Evolutionary conservation across 805 yeast species (phyloP).

Genomic region (Starmerella stigmatis): DNA sequence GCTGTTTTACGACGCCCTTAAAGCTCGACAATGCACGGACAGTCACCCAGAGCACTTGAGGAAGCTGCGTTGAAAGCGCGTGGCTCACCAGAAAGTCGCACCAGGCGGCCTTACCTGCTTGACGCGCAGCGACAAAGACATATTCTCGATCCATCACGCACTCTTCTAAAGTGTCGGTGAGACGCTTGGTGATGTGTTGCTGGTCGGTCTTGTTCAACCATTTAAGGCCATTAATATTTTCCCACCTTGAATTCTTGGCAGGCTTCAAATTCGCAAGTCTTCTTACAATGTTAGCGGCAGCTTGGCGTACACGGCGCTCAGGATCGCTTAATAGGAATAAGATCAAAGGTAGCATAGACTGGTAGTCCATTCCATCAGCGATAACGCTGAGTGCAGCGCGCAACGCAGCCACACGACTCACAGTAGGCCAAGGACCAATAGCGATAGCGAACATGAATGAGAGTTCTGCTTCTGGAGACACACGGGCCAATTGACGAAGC

Average conservation of each 20-base stretch:
- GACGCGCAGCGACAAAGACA: conserved; percentile 32
- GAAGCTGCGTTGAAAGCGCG: conserved; percentile 36
- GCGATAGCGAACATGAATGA: conserved; percentile 33
- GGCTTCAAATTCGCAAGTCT: conserved; percentile 17
- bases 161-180: conserved; percentile 35
- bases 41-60: conserved; percentile 46
- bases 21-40: conserved; percentile 38
- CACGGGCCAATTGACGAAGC: conserved; percentile 17
- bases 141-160: conserved; percentile 43
- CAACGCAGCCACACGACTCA: conserved; percentile 32
- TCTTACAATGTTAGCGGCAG: conserved; percentile 24
- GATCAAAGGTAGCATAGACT: conserved; percentile 29
- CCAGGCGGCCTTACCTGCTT: conserved; percentile 26
- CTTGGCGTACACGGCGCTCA: conserved; percentile 29
- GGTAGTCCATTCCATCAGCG: conserved; percentile 27
- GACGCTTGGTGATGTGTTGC: conserved; percentile 33
- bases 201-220: conserved; percentile 54
- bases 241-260: conserved; percentile 17
- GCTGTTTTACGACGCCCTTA: conserved; percentile 33
- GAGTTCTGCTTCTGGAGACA: conserved; percentile 22
- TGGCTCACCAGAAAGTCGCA: conserved; percentile 24
- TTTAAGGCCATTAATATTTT: conserved; percentile 30
- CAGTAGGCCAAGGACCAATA: conserved; percentile 29
- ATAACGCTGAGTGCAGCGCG: conserved; percentile 19
- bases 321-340: conserved; percentile 30